Evolutionary conservation across 257 asterid species (phyloP).

Genomic region (Ligustrum vulgare): DNA sequence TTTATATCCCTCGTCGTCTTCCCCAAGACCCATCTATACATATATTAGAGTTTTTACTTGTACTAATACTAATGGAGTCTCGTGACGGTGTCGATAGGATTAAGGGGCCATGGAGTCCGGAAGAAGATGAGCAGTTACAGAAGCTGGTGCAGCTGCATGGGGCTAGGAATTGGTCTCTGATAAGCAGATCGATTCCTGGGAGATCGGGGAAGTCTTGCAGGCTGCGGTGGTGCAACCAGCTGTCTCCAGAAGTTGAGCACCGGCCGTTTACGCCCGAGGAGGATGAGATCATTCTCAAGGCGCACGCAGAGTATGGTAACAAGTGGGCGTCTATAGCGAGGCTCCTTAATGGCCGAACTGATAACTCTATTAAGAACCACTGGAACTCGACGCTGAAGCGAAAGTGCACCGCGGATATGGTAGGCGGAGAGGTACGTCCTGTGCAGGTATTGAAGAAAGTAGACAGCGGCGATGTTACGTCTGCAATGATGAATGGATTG

Average conservation of each 20-base stretch:
- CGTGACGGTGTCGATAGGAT: constrained; percentile 25
- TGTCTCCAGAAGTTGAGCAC: constrained; percentile 53
- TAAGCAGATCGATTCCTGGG: constrained; percentile 48
- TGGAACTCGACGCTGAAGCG: constrained; percentile 54
- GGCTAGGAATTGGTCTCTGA: constrained; percentile 50
- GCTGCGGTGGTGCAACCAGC: constrained; percentile 58
- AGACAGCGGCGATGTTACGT: constrained; percentile 39
- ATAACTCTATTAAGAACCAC: constrained; percentile 50
- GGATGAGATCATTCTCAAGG: constrained; percentile 40
- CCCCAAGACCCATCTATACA: not conserved
- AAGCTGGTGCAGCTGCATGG: constrained; percentile 43
- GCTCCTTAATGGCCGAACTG: constrained; percentile 45
- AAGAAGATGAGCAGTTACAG: constrained; percentile 39
- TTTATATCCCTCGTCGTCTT: constrained; percentile 11
- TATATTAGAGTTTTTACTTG: not conserved
- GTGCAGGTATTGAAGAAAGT: constrained; percentile 27
- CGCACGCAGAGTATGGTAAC: constrained; percentile 44
- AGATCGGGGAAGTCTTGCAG: constrained; percentile 63
- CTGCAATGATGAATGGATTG: constrained; percentile 23
- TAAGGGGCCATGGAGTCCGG: constrained; percentile 58
- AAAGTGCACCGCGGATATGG: constrained; percentile 1
- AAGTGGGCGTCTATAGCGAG: constrained; percentile 46
- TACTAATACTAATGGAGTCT: not conserved
- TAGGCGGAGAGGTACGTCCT: constrained; percentile 29
- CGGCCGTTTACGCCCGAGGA: constrained; percentile 52